A percentile compares a stretch with the other conserved stretches of the same genome.
These are phyloP conservation scores for Peronospora destructor DNA, from an alignment of 352 stramenopile genomes.

Conservation along the genomic window DNA sequence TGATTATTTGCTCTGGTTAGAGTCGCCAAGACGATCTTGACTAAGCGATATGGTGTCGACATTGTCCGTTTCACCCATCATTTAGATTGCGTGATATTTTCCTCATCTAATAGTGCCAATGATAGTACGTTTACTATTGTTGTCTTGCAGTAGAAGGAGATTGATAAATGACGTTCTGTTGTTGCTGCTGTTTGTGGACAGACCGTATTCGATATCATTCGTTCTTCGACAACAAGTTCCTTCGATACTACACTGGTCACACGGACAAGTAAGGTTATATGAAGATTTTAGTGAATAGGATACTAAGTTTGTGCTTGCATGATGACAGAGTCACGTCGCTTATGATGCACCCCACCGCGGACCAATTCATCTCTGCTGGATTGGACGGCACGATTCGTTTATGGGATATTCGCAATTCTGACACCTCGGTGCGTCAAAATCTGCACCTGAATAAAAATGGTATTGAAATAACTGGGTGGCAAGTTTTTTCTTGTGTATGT, in stretches of 20 bases:
- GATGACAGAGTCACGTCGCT: slow-evolving; percentile 61
- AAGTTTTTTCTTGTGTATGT: neutral
- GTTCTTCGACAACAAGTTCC: slow-evolving; percentile 85
- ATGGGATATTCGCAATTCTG: slow-evolving; percentile 71
- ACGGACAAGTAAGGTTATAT: slow-evolving; percentile 40
- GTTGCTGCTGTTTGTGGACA: slow-evolving; percentile 17
- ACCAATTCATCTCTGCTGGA: slow-evolving; percentile 79
- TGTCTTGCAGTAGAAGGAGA: neutral
- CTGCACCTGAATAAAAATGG: neutral
- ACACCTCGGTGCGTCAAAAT: slow-evolving; percentile 38
- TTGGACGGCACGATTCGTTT: slow-evolving; percentile 71
- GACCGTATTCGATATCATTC: slow-evolving; percentile 84
- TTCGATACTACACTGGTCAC: slow-evolving; percentile 82
- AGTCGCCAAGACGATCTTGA: slow-evolving; percentile 80
- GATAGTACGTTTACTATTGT: slow-evolving; percentile 40
- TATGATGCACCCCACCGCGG: slow-evolving; percentile 80
- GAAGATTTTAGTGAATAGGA: neutral
- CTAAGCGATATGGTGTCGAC: slow-evolving; percentile 77
- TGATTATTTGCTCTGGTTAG: slow-evolving; percentile 23
- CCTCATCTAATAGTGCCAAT: slow-evolving; percentile 62
- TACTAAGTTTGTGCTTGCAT: slow-evolving; percentile 2
- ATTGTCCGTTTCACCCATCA: slow-evolving; percentile 78
- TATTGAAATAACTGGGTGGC: neutral
- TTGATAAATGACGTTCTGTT: slow-evolving; percentile 3
- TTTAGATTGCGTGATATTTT: slow-evolving; percentile 81